phyloP scores from a whole-genome alignment of 495 filamentous ascomycete genomes.

The Ascodesmis nigricans region DNA sequence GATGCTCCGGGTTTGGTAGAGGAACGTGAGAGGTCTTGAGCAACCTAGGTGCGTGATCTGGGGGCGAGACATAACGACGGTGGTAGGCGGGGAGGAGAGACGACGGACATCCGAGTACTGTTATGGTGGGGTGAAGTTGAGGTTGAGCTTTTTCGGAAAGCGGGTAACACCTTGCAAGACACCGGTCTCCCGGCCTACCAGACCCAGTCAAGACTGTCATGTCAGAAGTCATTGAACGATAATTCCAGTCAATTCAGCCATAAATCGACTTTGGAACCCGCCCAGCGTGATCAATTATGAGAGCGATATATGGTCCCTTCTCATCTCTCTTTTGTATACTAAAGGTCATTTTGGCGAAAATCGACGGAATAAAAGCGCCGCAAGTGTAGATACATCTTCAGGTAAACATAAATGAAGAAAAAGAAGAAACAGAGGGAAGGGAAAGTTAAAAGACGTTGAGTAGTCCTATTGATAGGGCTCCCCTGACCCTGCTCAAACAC shows the following conservation, averaged over 20 bases:
- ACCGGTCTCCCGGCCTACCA: too few relatives aligned
- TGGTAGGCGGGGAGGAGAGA: too few relatives aligned
- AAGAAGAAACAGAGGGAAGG: not conserved
- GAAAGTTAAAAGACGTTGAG: not conserved
- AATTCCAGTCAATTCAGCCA: constrained; percentile 7
- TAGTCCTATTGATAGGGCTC: not conserved
- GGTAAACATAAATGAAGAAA: not conserved
- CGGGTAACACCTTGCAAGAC: constrained; percentile 8
- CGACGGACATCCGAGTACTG: too few relatives aligned
- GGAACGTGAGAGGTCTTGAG: constrained; percentile 6
- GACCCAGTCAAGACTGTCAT: too few relatives aligned
- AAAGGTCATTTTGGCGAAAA: not conserved
- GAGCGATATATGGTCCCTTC: not conserved
- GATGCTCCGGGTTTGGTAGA: constrained; percentile 7
- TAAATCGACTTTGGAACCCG: not conserved
- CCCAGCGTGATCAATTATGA: not conserved
- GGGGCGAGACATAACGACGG: not conserved
- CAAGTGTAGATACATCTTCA: not conserved
- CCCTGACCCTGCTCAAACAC: not conserved
- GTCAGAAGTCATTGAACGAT: too few relatives aligned
- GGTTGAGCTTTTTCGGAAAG: constrained; percentile 7
- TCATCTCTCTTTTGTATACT: not conserved
- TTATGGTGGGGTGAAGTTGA: too few relatives aligned
- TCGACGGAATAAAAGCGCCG: not conserved
- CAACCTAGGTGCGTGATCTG: not conserved